Base-by-base conservation (phyloP, 345 rosid genomes). In the Populus alba region DNA sequence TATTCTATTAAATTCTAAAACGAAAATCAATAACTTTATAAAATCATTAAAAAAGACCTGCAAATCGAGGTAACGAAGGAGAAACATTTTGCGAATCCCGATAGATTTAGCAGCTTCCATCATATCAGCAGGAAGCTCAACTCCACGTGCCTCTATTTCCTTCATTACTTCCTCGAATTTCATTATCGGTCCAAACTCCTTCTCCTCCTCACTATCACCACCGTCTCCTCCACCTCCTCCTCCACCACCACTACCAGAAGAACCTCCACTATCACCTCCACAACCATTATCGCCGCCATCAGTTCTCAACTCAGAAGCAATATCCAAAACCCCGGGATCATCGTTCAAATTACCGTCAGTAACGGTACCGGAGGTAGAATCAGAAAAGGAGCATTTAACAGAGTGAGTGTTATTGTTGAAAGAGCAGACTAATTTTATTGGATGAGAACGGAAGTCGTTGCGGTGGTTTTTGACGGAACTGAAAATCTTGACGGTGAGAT, bases 61-160 rank as follows among this genome's bases (percentile, higher is more conserved):
- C 88, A 95, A 86, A 72, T 93, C 94, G 83, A 95, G 77, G 81
- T 90, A 93, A 67, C 98, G 82, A 77, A 80, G 80, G 45, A 95
- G 92, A 71, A 95, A 83, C 81, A 90, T 55, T 82, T 88, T 84
- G 5, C 92, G 93, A 69, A 95, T 87, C 17, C 99, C 99, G 7
- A 70, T 80, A 53, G 47, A 85, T 84, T 88, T 93, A 38, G 98
- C 95, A 37, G 98, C 97, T 71, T 93, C 94, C 37, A 92, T 66
- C 97, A 93, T 91, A 80, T 92, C 98, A 20, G 81, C 78, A 3
- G 98, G 99, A 80, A 93, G 97, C 6, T 72, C 7, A 2, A 72
- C 78, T 8, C 77, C 85, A 15, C 82, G 62, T 31, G 62, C 75
- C 59, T 70, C 74, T 39, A 79, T 73, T 68, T 78, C 70, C 25